A percentile compares a stretch with the other conserved stretches of the same genome.
Evolutionary conservation across 768 basidiomycete species (phyloP).

Genomic region (Tylopilus felleus): DNA sequence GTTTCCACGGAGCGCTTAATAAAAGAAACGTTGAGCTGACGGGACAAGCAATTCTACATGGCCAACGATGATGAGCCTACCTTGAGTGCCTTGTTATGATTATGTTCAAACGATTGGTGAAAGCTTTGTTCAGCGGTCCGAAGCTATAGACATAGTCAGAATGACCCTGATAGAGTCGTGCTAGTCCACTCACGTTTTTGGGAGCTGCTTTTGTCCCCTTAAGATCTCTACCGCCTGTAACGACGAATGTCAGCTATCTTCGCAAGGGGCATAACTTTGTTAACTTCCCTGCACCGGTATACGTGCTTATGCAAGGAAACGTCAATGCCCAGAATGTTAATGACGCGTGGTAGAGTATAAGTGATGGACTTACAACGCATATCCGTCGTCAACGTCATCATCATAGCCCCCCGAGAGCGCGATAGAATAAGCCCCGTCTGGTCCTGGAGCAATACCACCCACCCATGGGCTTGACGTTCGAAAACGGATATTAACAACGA

Average conservation of each 20-base stretch:
- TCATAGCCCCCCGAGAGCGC: slow-evolving; percentile 89
- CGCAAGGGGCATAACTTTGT: neutral
- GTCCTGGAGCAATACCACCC: slow-evolving; percentile 64
- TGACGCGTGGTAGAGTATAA: neutral
- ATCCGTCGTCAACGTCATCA: slow-evolving; percentile 79
- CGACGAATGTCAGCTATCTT: neutral
- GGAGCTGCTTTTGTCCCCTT: slow-evolving; percentile 79
- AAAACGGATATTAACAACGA: neutral
- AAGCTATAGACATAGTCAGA: slow-evolving; percentile 45
- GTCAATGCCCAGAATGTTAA: neutral
- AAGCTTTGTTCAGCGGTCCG: slow-evolving; percentile 86
- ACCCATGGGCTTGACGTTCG: slow-evolving; percentile 63
- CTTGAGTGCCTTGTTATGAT: slow-evolving; percentile 66
- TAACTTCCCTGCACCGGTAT: slow-evolving; percentile 67
- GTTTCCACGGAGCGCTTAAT: slow-evolving; percentile 72
- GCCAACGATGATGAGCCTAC: slow-evolving; percentile 28
- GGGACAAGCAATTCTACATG: neutral
- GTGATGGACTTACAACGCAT: slow-evolving; percentile 64
- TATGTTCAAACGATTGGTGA: slow-evolving; percentile 77
- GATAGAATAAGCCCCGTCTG: slow-evolving; percentile 75
- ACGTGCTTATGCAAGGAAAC: slow-evolving; percentile 49
- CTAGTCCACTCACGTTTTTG: slow-evolving; percentile 63
- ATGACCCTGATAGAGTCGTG: neutral
- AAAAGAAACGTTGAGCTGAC: neutral
- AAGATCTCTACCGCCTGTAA: slow-evolving; percentile 75